Percentiles rank a stretch among this genome's conserved stretches.
These are phyloP conservation scores for Fusarium miscanthi DNA, from an alignment of 2,329 filamentous ascomycete genomes.

Conservation along the genomic window DNA sequence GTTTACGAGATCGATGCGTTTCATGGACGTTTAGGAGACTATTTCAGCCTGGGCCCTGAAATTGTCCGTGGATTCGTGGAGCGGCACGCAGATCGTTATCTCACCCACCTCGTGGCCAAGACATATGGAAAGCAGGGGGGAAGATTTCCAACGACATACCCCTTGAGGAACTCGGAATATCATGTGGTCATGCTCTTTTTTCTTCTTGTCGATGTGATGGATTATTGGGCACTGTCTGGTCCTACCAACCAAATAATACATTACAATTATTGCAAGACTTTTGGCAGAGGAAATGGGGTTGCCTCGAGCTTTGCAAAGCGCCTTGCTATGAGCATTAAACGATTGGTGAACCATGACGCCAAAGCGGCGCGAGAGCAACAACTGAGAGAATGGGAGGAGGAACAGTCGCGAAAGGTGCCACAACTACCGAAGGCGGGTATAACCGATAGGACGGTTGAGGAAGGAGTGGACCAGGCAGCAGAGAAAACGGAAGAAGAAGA, in stretches of 20 bases:
- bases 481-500: background rate
- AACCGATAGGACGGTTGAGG: fast-evolving
- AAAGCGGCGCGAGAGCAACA: background rate
- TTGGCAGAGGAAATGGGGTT: too few relatives aligned
- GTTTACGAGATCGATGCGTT: background rate
- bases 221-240: too few relatives aligned
- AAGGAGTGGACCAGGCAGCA: background rate
- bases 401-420: background rate
- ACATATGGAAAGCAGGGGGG: background rate
- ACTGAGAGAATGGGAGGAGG: fast-evolving
- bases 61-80: background rate
- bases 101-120: fast-evolving
- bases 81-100: fast-evolving
- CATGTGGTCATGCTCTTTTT: too few relatives aligned
- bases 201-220: too few relatives aligned
- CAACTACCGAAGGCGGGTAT: background rate
- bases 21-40: background rate
- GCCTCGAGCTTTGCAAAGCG: too few relatives aligned
- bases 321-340: too few relatives aligned
- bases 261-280: too few relatives aligned
- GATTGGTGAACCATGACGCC: too few relatives aligned
- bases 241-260: too few relatives aligned
- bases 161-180: too few relatives aligned
- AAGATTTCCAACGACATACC: background rate
- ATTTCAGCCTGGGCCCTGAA: background rate